Evolutionary conservation across 2,329 filamentous ascomycete genomes (phyloP).

Genomic region (Ophiostoma populinum): DNA sequence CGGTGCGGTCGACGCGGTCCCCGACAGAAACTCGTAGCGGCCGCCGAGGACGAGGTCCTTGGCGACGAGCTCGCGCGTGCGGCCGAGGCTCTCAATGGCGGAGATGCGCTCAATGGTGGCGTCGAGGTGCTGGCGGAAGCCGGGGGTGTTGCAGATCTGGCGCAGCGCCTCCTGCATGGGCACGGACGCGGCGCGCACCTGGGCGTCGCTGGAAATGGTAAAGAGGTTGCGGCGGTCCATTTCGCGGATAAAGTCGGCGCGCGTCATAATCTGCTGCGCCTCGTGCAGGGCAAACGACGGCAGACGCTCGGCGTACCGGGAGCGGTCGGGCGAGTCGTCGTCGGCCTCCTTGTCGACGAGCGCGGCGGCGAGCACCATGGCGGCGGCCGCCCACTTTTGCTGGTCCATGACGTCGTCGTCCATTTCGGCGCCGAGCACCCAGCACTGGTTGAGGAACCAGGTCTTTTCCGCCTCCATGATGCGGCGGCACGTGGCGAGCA

Average conservation of each 20-base stretch:
- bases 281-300: constrained; percentile 68
- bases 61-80: constrained; percentile 87
- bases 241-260: constrained; percentile 80
- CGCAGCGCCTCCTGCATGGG: constrained; percentile 91
- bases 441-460: constrained; percentile 65
- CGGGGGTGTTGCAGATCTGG: constrained; percentile 58
- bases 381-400: constrained; percentile 85
- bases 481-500: constrained; percentile 54
- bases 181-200: constrained; percentile 82
- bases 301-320: constrained; percentile 31
- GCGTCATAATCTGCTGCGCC: constrained; percentile 84
- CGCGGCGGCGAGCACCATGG: constrained; percentile 77
- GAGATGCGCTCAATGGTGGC: constrained; percentile 68
- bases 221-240: constrained; percentile 94
- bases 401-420: constrained; percentile 52
- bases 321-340: neutral
- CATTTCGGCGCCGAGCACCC: constrained; percentile 55
- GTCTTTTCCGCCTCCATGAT: constrained; percentile 53
- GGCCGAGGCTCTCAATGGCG: constrained; percentile 84
- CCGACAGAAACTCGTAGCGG: constrained; percentile 46
- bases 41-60: constrained; percentile 84
- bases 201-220: constrained; percentile 73
- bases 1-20: neutral
- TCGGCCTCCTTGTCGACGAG: constrained; percentile 65
- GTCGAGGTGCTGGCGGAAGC: constrained; percentile 70